Conservation (phyloP, 2,329 filamentous ascomycete genomes). For the Pezicula neosporulosa region DNA sequence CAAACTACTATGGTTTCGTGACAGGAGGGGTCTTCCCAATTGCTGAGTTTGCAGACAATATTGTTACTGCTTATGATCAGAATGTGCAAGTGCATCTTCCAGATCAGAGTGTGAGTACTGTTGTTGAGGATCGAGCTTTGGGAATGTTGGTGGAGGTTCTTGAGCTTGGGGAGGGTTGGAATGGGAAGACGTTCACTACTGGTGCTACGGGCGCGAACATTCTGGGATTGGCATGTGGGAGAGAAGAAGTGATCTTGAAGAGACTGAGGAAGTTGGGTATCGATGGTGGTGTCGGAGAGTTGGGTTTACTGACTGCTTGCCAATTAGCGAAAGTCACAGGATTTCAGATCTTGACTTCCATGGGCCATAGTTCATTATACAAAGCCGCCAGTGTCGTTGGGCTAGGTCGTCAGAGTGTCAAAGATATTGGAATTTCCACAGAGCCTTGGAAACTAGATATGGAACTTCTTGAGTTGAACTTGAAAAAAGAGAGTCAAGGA, state of each 20-base stretch:
- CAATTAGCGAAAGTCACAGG: conserved; percentile 57
- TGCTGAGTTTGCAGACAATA: conserved; percentile 76
- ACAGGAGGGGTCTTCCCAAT: conserved; percentile 78
- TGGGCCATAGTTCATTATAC: conserved; percentile 77
- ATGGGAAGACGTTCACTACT: conserved; percentile 77
- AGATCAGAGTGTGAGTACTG: conserved; percentile 69
- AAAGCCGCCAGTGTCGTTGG: conserved; percentile 85
- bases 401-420: conserved; percentile 67
- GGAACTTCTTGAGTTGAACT: conserved; percentile 55
- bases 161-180: conserved; percentile 55
- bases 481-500: conserved; percentile 42
- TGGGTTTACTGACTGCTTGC: conserved; percentile 68
- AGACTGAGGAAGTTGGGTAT: conserved; percentile 27
- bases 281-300: conserved; percentile 55
- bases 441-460: conserved; percentile 71
- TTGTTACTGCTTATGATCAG: conserved; percentile 80
- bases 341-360: conserved; percentile 75
- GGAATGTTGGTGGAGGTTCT: conserved; percentile 67
- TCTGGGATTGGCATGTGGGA: conserved; percentile 63
- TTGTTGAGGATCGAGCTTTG: conserved; percentile 72
- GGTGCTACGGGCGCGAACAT: conserved; percentile 66
- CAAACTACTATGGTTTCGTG: conserved; percentile 79
- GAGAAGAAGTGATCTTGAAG: conserved; percentile 59
- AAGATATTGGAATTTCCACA: conserved; percentile 48
- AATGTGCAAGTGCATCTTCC: conserved; percentile 83